Evolutionary conservation across 257 asterid species (phyloP).

Genomic region (Solanum chmielewskii): DNA sequence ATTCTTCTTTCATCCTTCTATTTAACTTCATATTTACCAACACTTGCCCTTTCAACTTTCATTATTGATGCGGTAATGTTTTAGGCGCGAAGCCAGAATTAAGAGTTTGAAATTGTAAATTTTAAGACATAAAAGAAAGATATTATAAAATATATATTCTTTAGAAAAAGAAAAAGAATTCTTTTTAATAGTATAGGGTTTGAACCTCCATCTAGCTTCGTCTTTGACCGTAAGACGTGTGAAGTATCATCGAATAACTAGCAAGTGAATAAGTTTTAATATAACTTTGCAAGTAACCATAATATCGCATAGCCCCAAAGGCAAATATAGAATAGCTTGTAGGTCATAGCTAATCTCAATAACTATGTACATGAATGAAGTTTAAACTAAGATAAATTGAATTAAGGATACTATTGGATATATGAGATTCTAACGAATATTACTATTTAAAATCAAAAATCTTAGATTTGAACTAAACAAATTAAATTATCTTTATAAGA

Average conservation of each 20-base stretch:
- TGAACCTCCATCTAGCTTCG: too few relatives aligned
- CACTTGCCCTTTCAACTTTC: background rate
- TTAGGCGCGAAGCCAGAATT: fast-evolving
- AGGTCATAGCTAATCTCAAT: too few relatives aligned
- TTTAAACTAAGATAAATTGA: background rate
- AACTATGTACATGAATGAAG: too few relatives aligned
- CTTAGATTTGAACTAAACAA: fast-evolving
- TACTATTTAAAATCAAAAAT: background rate
- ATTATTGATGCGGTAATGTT: too few relatives aligned
- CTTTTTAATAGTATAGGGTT: too few relatives aligned
- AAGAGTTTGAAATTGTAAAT: too few relatives aligned
- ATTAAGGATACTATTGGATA: too few relatives aligned
- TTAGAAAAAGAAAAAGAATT: too few relatives aligned
- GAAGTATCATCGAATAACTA: background rate
- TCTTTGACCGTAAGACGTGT: too few relatives aligned
- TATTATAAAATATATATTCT: too few relatives aligned
- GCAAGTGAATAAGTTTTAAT: background rate
- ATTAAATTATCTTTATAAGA: background rate
- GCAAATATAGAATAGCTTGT: too few relatives aligned
- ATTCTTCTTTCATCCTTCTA: background rate
- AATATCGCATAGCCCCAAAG: too few relatives aligned
- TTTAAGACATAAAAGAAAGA: fast-evolving
- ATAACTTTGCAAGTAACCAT: background rate
- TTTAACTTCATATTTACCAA: background rate
- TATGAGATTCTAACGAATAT: background rate